phyloP scores from a whole-genome alignment of 805 yeast genomes.

The Maudiozyma pseudohumilis region DNA sequence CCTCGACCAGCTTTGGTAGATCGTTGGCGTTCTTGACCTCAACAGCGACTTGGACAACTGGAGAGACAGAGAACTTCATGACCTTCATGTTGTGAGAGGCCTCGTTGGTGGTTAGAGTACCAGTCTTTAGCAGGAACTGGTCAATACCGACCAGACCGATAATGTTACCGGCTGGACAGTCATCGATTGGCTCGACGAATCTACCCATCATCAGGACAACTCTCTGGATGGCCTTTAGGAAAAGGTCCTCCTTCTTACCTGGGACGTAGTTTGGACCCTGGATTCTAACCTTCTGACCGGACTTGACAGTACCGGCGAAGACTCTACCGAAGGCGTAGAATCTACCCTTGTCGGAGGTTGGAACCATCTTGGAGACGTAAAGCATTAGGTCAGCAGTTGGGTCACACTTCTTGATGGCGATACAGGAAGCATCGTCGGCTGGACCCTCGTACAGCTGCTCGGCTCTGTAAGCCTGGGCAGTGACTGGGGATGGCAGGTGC shows the following conservation, averaged over 20 bases:
- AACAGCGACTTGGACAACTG: conserved; percentile 99
- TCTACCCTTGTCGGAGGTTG: conserved; percentile 99
- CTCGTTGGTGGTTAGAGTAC: conserved; percentile 96
- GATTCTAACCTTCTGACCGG: conserved; percentile 98
- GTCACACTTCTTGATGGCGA: conserved; percentile 96
- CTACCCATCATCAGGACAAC: conserved; percentile 99
- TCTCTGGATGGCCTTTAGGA: conserved; percentile 96
- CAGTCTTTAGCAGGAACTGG: conserved; percentile 98
- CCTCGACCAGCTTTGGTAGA: conserved; percentile 98
- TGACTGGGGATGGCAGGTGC: conserved; percentile 98
- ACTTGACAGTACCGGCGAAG: conserved; percentile 97
- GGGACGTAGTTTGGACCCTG: conserved; percentile 99
- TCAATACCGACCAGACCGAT: conserved; percentile 99
- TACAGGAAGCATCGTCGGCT: conserved; percentile 78
- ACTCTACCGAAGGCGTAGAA: conserved; percentile 99
- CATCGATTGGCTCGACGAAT: conserved; percentile 94
- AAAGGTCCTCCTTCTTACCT: conserved; percentile 96
- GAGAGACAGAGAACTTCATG: conserved; percentile 99
- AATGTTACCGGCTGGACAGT: conserved; percentile 99
- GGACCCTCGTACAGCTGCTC: conserved; percentile 99
- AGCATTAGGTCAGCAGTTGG: conserved; percentile 97
- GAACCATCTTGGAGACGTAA: conserved; percentile 99
- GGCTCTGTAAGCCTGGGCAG: conserved; percentile 99
- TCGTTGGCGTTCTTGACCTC: conserved; percentile 99
- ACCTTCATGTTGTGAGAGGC: conserved; percentile 98